These are phyloP conservation scores for Botrytis sinoallii DNA, from an alignment of 2,329 filamentous ascomycete genomes.

Conservation along the genomic window DNA sequence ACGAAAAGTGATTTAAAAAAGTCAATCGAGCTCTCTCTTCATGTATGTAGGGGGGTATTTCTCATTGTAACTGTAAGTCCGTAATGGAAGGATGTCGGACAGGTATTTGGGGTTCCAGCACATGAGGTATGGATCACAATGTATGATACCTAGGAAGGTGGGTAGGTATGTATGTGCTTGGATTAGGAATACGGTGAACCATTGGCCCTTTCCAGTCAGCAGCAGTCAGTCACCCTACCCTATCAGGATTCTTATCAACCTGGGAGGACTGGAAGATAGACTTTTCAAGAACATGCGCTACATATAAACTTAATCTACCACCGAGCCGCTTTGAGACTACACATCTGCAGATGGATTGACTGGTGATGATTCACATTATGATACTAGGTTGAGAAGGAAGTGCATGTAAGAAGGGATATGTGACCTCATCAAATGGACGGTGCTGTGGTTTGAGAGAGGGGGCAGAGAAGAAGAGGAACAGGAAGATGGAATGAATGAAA, in stretches of 20 bases:
- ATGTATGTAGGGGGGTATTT: neutral
- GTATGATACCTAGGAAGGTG: neutral
- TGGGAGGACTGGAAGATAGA: neutral
- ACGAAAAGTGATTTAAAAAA: neutral
- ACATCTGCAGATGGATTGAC: neutral
- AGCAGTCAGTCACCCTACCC: neutral
- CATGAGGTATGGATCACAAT: neutral
- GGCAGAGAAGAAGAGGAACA: neutral
- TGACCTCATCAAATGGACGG: neutral
- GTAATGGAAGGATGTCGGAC: conserved; percentile 6
- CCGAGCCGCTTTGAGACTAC: neutral
- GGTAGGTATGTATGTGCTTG: neutral
- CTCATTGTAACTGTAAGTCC: neutral
- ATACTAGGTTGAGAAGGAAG: neutral
- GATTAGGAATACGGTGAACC: neutral
- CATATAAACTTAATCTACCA: neutral
- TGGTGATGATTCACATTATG: neutral
- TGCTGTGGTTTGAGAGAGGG: neutral
- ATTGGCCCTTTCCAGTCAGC: neutral
- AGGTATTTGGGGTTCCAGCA: neutral
- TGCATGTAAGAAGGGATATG: neutral
- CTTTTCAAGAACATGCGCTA: neutral
- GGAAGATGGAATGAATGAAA: neutral
- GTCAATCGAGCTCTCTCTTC: neutral
- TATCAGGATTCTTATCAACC: neutral